Evolutionary conservation across 805 yeast species (phyloP).

Genomic region (Candida methanosorbosa): DNA sequence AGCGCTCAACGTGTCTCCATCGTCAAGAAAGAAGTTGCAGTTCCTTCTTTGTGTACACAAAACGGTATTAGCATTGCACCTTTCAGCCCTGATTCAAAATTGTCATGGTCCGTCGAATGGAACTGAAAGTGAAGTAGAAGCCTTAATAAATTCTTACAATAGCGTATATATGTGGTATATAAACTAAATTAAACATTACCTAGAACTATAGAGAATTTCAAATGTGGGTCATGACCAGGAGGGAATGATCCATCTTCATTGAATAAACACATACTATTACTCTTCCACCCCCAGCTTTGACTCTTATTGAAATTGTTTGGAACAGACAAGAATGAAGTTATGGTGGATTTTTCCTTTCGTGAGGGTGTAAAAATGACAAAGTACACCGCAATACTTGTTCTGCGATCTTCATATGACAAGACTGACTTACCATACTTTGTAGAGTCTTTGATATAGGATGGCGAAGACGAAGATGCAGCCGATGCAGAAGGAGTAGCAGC

Average conservation of each 20-base stretch:
- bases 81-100: slow-evolving; percentile 71
- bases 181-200: slow-evolving; percentile 28
- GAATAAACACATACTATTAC: slow-evolving; percentile 43
- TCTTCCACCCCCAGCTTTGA: slow-evolving; percentile 59
- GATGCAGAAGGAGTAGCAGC: background rate
- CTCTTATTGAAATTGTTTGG: slow-evolving; percentile 44
- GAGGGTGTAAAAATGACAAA: slow-evolving; percentile 50
- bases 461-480: background rate
- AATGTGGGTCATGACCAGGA: slow-evolving; percentile 32
- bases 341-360: slow-evolving; percentile 31
- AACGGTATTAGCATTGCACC: slow-evolving; percentile 61
- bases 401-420: slow-evolving; percentile 36
- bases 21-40: slow-evolving; percentile 40
- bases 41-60: slow-evolving; percentile 52
- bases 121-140: too few relatives aligned
- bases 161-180: background rate
- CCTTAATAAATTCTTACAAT: too few relatives aligned
- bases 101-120: slow-evolving; percentile 77
- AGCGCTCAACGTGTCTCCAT: slow-evolving; percentile 42
- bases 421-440: slow-evolving; percentile 17
- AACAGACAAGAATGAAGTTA: slow-evolving; percentile 47
- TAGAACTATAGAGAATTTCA: slow-evolving; percentile 41
- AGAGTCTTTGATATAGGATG: background rate
- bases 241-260: slow-evolving; percentile 39
- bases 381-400: slow-evolving; percentile 37